A percentile compares a stretch with the other conserved stretches of the same genome.
Conservation (phyloP, 129 eudicot species). For the Silybum marianum region DNA sequence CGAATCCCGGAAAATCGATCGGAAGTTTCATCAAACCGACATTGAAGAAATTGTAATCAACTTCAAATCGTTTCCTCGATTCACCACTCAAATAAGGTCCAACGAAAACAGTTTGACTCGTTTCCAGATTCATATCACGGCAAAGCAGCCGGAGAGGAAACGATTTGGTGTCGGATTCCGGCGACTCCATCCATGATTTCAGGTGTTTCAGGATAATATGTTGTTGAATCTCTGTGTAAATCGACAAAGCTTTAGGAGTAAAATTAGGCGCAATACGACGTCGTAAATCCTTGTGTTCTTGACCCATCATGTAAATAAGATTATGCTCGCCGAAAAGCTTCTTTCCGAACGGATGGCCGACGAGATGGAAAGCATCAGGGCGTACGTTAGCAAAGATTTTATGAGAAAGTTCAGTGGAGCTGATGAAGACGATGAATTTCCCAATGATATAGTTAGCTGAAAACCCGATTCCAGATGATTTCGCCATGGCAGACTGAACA, state of each 20-base stretch:
- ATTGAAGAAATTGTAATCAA: constrained; percentile 72
- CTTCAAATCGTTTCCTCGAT: constrained; percentile 47
- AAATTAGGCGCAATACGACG: constrained; percentile 91
- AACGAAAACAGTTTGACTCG: constrained; percentile 80
- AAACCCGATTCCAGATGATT: constrained; percentile 58
- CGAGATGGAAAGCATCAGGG: constrained; percentile 77
- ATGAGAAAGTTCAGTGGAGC: constrained; percentile 64
- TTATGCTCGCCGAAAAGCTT: constrained; percentile 88
- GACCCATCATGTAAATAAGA: constrained; percentile 75
- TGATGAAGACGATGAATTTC: constrained; percentile 69
- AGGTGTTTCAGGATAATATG: constrained; percentile 54
- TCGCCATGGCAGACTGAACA: constrained; percentile 52
- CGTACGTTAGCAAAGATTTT: constrained; percentile 78
- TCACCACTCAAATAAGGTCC: constrained; percentile 61
- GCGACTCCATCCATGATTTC: constrained; percentile 38
- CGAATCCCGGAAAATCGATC: constrained; percentile 73
- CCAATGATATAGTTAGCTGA: constrained; percentile 83
- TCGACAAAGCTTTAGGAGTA: constrained; percentile 66
- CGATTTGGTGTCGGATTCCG: constrained; percentile 12
- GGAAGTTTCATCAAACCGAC: constrained; percentile 77
- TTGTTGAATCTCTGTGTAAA: constrained; percentile 67
- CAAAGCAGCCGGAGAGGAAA: constrained; percentile 57
- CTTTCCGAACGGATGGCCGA: constrained; percentile 90
- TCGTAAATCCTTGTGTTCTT: constrained; percentile 82
- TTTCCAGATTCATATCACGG: constrained; percentile 83